phyloP scores from a whole-genome alignment of 23 red algal species.

The Gracilaria gracilis region DNA sequence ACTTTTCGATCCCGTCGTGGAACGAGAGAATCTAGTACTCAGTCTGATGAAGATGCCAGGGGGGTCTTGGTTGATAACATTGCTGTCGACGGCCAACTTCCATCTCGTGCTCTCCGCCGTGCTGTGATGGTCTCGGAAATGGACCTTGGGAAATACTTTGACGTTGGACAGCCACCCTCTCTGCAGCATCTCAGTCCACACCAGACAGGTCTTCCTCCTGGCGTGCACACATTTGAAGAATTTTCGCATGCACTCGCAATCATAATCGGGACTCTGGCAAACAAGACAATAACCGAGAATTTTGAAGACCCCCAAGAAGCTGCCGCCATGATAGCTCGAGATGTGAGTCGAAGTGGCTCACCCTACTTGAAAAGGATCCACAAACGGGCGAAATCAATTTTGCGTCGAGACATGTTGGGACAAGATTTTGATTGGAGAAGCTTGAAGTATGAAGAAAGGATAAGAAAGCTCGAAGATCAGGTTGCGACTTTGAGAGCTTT shows the following conservation, averaged over 20 bases:
- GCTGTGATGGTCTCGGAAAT: conserved; percentile 69
- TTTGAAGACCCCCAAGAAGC: conserved; percentile 64
- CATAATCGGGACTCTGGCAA: conserved; percentile 54
- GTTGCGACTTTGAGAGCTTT: conserved; percentile 51
- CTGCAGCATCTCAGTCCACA: conserved; percentile 64
- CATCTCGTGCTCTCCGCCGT: conserved; percentile 51
- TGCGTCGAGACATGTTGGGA: conserved; percentile 29
- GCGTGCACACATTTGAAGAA: conserved; percentile 71
- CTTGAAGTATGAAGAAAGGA: conserved; percentile 61
- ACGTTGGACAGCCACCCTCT: conserved; percentile 56
- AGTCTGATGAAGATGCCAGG: conserved; percentile 72
- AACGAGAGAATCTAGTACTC: conserved; percentile 23
- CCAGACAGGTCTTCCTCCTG: conserved; percentile 45
- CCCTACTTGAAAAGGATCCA: conserved; percentile 58
- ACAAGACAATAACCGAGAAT: conserved; percentile 50
- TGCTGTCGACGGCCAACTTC: conserved; percentile 67
- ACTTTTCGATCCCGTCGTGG: conserved; percentile 3
- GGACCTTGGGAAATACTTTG: conserved; percentile 63
- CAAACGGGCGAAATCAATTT: conserved; percentile 62
- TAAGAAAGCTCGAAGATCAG: conserved; percentile 63
- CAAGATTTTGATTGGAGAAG: conserved; percentile 56
- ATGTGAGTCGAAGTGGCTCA: conserved; percentile 60
- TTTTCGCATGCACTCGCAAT: conserved; percentile 66
- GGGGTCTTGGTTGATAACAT: conserved; percentile 72
- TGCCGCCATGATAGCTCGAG: conserved; percentile 45